phyloP scores from a whole-genome alignment of 805 yeast genomes.

The Zygosaccharomyces pseudorouxii region DNA sequence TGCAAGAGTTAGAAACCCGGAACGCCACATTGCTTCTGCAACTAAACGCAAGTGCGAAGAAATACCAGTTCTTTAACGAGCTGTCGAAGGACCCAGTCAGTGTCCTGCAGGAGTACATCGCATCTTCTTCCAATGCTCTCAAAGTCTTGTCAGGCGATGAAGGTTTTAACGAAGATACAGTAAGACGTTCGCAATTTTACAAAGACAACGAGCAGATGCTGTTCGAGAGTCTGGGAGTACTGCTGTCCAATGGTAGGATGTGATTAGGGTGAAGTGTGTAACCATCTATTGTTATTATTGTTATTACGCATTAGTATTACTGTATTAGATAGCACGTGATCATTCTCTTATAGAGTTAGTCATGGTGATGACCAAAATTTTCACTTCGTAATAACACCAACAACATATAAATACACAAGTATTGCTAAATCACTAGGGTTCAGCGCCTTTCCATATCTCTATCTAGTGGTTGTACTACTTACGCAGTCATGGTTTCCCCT shows the following conservation, averaged over 20 bases:
- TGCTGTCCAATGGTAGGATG: conserved; percentile 45
- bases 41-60: conserved; percentile 50
- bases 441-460: not conserved
- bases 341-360: not conserved
- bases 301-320: not conserved
- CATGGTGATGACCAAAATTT: conserved; percentile 3
- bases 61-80: conserved; percentile 72
- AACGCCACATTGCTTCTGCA: conserved; percentile 45
- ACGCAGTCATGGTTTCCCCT: conserved; percentile 20
- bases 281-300: not conserved
- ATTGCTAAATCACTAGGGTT: not conserved
- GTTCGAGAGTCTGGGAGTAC: conserved; percentile 70
- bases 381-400: not conserved
- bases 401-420: not conserved
- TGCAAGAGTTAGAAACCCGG: conserved; percentile 42
- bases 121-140: conserved; percentile 77
- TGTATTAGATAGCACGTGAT: not conserved
- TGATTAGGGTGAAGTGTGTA: conserved; percentile 9
- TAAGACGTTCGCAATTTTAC: conserved; percentile 79
- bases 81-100: conserved; percentile 72
- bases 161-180: conserved; percentile 82
- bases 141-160: conserved; percentile 87
- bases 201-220: conserved; percentile 61
- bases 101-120: conserved; percentile 68
- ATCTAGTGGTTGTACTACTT: not conserved